Evolutionary conservation across 1,284 basidiomycete species (phyloP), one percentile per base, ranked within the genome.

Genomic region (Cutaneotrichosporon curvatum): DNA sequence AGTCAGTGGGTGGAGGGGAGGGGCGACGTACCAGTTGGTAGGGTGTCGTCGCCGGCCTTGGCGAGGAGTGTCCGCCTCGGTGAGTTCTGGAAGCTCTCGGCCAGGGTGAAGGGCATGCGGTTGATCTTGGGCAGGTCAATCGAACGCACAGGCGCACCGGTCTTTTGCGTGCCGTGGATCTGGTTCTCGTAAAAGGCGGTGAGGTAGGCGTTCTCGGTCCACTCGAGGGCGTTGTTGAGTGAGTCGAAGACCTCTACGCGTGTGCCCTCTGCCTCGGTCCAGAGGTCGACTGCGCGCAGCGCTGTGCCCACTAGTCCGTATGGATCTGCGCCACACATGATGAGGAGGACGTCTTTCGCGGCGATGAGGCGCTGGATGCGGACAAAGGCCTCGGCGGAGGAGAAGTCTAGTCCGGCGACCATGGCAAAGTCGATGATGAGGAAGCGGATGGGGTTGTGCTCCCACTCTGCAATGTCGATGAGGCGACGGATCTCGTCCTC

Each of bases 181-280:
- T 63, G 65, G 50, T 61, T 65, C 40, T 68, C 65, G 49, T 72
- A 72, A 51, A 70, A 72, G 19, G 70, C 70, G 6, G 70, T 70
- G 14, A 92, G 65, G 70, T 91, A 90, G 0, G 80, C 82, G 69
- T 90, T 89, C 71, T 91, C 88, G 0, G 85, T 91, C 89, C 88
- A 96, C 72, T 97, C 92, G 73, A 97, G 79, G 0, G 91, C 92
- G 65, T 96, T 88, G 62, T 87, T 91, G 56, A 94, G 77, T 7
- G 79, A 82, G 45, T 76, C 77, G 65, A 96, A 95, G 14, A 92
- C 73, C 70, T 95, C 89, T 4, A 92, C 87, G 25, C 67, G 58
- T 1, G 79, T 78, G 0, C 81, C 79, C 47, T 81, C 78, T 31
- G 80, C 51, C 34, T 74, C 75, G 2, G 74, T 82, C 68, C 95